Evolutionary conservation across 208 protist genomes (phyloP), one percentile per base, ranked within the genome.

Genomic region (Phytomonas serpens): DNA sequence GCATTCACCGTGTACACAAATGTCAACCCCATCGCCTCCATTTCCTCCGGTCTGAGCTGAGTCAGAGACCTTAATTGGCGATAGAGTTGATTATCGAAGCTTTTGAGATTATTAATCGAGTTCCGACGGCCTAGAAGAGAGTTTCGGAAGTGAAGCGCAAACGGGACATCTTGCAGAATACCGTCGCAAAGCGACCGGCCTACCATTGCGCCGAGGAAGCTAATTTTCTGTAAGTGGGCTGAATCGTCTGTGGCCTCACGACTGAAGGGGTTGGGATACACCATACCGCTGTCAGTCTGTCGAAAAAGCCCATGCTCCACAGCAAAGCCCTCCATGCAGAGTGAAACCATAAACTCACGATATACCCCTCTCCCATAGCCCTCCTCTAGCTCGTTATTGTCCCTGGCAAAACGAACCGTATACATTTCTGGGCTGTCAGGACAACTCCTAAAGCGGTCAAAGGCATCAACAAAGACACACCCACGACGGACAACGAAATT

Each of bases 341-440:
- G 72, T 61, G 78, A 79, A 7, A 85, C 77, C 40, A 98, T 80
- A 64, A 94, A 95, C 74, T 98, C 94, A 30, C 92, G 94, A 72
- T 97, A 97, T 33, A 98, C 90, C 34, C 96, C 96, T 14, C 88
- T 80, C 52, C 96, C 96, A 73, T 96, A 95, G 68, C 96, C 96
- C 11, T 80, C 81, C 79, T 98, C 94, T 34, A 89, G 36, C 14
- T 69, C 52, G 37, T 76, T 73, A 75, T 80, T 69, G 62, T 78
- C 67, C 72, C 66, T 75, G 52, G 67, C 64, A 68, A 92, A 88
- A 75, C 90, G 86, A 71, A 96, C 84, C 69, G 67, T 32, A 69
- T 85, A 76, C 81, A 88, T 75, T 64, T 81, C 73, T 40, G 64
- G 62, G 72, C 77, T 81, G 76, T 83, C 74, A 34, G 81, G 80